These are phyloP conservation scores for Pseudofabraea citricarpa DNA, from an alignment of 2,329 filamentous ascomycete genomes.

Conservation along the genomic window DNA sequence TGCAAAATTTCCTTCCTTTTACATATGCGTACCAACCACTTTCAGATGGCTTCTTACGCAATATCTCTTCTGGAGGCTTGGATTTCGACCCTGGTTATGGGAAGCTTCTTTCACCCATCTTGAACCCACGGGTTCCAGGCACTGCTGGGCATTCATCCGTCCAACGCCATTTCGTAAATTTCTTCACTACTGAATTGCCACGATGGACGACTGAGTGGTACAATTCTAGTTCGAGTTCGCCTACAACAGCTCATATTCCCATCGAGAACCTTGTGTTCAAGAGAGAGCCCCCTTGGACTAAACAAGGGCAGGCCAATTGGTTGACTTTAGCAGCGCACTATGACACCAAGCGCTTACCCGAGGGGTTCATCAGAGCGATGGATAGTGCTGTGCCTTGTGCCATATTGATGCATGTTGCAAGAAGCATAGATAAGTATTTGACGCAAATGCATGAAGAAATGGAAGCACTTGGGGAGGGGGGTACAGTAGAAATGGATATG, in stretches of 20 bases:
- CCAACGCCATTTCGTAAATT: constrained; percentile 75
- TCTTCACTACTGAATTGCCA: constrained; percentile 68
- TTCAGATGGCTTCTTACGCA: constrained; percentile 65
- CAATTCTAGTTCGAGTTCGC: constrained; percentile 77
- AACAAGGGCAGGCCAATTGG: constrained; percentile 66
- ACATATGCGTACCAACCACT: constrained; percentile 35
- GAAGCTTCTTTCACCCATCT: constrained; percentile 72
- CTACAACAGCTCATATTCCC: constrained; percentile 65
- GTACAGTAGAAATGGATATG: constrained; percentile 57
- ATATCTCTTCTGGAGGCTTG: constrained; percentile 60
- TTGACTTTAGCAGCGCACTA: constrained; percentile 76
- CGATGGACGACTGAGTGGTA: constrained; percentile 75
- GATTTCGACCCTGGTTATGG: constrained; percentile 75
- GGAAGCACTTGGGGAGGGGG: constrained; percentile 54
- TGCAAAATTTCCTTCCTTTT: neutral
- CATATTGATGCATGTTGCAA: constrained; percentile 78
- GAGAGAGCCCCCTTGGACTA: constrained; percentile 77
- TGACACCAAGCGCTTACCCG: constrained; percentile 65
- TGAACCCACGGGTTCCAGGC: constrained; percentile 79
- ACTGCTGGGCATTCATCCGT: constrained; percentile 67
- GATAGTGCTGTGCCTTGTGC: constrained; percentile 91
- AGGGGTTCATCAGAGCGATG: constrained; percentile 83
- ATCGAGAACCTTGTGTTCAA: constrained; percentile 81
- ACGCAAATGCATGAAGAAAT: constrained; percentile 64
- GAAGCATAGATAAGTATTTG: constrained; percentile 70